Base-by-base conservation (phyloP, 2,329 filamentous ascomycete genomes). In the Whalleya microplaca region DNA sequence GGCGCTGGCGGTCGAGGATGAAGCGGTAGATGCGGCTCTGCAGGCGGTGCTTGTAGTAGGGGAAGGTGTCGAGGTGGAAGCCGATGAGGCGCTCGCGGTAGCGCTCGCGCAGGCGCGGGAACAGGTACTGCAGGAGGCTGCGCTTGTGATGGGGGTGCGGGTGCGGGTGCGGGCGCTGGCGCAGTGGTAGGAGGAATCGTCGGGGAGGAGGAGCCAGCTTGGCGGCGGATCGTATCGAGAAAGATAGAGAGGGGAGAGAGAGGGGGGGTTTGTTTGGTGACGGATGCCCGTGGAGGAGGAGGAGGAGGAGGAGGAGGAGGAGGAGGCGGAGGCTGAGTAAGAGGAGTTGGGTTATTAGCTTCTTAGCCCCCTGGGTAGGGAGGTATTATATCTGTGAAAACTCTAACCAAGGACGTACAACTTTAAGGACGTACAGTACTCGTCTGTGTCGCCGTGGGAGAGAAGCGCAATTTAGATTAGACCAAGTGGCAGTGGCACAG, bases 11-110 rank as follows among this genome's bases (percentile, higher is more conserved):
- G 64, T 81, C 79, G 60, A 93, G 77, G 54, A 96, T 80, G 61
- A 88, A 90, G 45, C 82, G 82, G 71, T 95, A 96, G 62, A 96
- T 85, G 53, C 86, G 84, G 40, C 87, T 87, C 74, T 96, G 92
- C 8, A 91, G 76, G 51, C 82, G 80, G 70, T 88, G 85, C 68
- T 88, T 90, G 66, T 91, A 82, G 48, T 80, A 77, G 12, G 91
- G 90, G 21, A 96, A 74, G 4, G 84, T 90, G 66, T 92, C 85
- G 81, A 91, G 84, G 61, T 86, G 90, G 72, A 96, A 86, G 63
- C 81, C 78, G 65, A 87, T 81, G 51, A 95, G 78, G 59, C 82
- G 84, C 57, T 86, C 83, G 70, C 85, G 86, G 66, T 87, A 87
- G 64, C 81, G 84, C 60, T 84, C 80, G 71, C 84, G 84, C 52